Evolutionary conservation across 1,284 basidiomycete genomes (phyloP).

Genomic region (Sporisorium graminicola): DNA sequence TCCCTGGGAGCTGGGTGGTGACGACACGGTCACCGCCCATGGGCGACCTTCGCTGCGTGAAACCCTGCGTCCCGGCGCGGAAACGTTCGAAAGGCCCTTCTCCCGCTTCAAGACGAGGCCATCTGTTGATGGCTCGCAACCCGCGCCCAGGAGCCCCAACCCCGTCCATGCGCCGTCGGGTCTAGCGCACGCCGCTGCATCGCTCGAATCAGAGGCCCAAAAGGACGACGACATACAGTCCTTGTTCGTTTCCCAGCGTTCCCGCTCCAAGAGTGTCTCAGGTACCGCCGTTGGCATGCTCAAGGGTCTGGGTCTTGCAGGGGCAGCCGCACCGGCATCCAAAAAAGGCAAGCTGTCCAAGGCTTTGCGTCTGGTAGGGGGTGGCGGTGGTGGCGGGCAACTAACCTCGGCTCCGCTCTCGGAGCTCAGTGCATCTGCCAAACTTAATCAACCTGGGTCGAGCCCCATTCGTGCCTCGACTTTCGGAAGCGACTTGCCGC

Average conservation of each 20-base stretch:
- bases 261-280: conserved; percentile 59
- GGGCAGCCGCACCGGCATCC: conserved; percentile 48
- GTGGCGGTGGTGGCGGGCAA: conserved; percentile 14
- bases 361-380: conserved; percentile 51
- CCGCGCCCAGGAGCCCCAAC: conserved; percentile 21
- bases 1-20: conserved; percentile 60
- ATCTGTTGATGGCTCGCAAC: conserved; percentile 32
- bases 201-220: conserved; percentile 37
- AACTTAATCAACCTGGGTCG: conserved; percentile 1
- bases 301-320: conserved; percentile 59
- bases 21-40: conserved; percentile 24
- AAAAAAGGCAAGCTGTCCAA: conserved; percentile 62
- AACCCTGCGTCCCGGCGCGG: conserved; percentile 28
- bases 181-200: conserved; percentile 11
- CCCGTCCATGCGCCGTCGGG: conserved; percentile 17
- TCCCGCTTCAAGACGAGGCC: conserved; percentile 42
- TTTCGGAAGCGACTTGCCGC: conserved; percentile 9
- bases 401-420: conserved; percentile 17
- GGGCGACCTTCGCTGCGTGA: conserved; percentile 44
- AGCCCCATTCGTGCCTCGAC: conserved; percentile 4
- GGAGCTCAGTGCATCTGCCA: conserved; percentile 14
- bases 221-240: conserved; percentile 32
- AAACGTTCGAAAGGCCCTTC: conserved; percentile 44
- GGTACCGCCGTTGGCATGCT: conserved; percentile 58
- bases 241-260: conserved; percentile 43